phyloP scores from a whole-genome alignment of 2,329 filamentous ascomycete species.

The Alternaria sp. region DNA sequence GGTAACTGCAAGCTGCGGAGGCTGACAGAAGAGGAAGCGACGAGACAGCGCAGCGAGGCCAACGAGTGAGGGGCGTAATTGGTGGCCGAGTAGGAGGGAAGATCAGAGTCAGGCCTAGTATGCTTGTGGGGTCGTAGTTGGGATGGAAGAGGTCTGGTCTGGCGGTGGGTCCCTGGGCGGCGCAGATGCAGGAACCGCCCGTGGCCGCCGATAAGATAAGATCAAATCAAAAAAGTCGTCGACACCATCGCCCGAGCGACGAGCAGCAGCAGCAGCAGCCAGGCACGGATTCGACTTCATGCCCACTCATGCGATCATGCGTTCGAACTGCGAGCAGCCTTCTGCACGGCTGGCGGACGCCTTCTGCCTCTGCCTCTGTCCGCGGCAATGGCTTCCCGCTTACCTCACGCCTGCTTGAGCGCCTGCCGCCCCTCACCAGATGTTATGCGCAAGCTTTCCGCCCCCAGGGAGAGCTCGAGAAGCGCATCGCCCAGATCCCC shows the following conservation, averaged over 20 bases:
- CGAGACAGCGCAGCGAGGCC: not conserved
- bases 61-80: not conserved
- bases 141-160: slow-evolving; percentile 11
- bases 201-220: slow-evolving; percentile 35
- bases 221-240: slow-evolving; percentile 18
- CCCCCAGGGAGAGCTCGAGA: slow-evolving; percentile 63
- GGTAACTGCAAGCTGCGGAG: slow-evolving; percentile 31
- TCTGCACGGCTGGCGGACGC: slow-evolving; percentile 48
- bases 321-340: slow-evolving; percentile 55
- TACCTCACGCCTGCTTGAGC: slow-evolving; percentile 34
- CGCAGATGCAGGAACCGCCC: slow-evolving; percentile 18
- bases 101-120: slow-evolving; percentile 5
- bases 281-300: slow-evolving; percentile 31
- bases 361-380: slow-evolving; percentile 29
- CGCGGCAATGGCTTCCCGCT: slow-evolving; percentile 26
- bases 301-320: slow-evolving; percentile 60
- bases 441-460: slow-evolving; percentile 50
- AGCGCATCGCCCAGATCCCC: slow-evolving; percentile 75
- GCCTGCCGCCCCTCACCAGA: slow-evolving; percentile 35
- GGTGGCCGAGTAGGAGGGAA: not conserved
- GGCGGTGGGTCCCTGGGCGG: slow-evolving; percentile 21
- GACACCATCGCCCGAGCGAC: slow-evolving; percentile 5
- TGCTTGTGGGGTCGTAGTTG: slow-evolving; percentile 6
- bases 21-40: not conserved
- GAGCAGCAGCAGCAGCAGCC: slow-evolving; percentile 10